Evolutionary conservation across 768 basidiomycete genomes (phyloP), one percentile per base, ranked within the genome.

Genomic region (Xerocomus brunneocitrinus): DNA sequence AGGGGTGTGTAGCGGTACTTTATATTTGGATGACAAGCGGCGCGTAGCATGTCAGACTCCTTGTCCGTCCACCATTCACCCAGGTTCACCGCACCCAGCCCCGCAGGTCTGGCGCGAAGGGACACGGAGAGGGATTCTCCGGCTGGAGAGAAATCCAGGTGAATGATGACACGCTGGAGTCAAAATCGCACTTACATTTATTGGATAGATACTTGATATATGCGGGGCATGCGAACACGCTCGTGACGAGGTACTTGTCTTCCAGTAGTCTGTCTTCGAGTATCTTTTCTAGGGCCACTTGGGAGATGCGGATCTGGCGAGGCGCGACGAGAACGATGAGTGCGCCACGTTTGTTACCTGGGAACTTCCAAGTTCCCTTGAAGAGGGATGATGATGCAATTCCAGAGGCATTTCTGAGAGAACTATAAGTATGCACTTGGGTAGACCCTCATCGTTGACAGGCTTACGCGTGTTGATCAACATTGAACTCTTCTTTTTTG

Each of bases 351-450:
- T 52, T 59, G 8, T 36, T 27, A 4, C n/a, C n/a, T 34, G 49
- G 58, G 52, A 68, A 71, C 50, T 55, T 52, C 68, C 68, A 71
- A 14, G 57, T 53, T 12, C 66, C 65, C 38, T 60, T 67, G 53
- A 69, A 52, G 28, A 63, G 61, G 6, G 68, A 61, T 8, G 68
- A 61, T 8, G 63, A 43, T 0, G 53, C 60, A 13, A 66, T 35
- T 12, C 56, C 60, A 14, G 60, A 39, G 13, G 52, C 9, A 4
- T 31, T 12, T 44, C 55, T 53, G 31, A 27, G 4, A 5, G 14
- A 25, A 24, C 12, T 28, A 13, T 9, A 16, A 27, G 31, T 25
- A 6, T 25, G 24, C 19, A n/a, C 27, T 12, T 27, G 8, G 19
- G 30, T 45, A 8, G 19, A 42, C 39, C 6, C 27, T 27, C 22